Base-by-base conservation (phyloP, 2,329 filamentous ascomycete genomes). In the Alternaria rosae region DNA sequence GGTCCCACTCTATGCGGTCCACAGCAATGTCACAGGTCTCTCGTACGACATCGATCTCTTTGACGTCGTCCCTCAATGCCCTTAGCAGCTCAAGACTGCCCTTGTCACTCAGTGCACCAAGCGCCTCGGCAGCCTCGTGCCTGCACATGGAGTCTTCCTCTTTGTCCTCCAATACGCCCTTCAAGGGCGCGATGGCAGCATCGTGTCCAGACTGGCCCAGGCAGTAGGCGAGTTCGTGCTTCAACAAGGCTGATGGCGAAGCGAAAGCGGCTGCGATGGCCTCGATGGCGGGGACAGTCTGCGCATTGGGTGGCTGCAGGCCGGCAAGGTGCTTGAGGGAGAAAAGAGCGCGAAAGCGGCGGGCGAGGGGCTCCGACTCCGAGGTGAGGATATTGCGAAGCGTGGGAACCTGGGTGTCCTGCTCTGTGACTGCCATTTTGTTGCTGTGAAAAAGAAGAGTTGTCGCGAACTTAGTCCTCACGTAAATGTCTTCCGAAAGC, bases 1-100 rank as follows among this genome's bases (percentile, higher is more conserved):
- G 91, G 80, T 95, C 93, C 94, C 95, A 99, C 78, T 94, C 86
- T 75, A 99, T 96, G 69, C 95, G 88, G 73, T 93, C 94, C 59
- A 98, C 91, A 6, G 96, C 94, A 77, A 99, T 95, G 78, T 99
- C 95, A 78, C 95, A 99, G 1, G 95, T 99, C 85, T 99, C 94
- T 43, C 87, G 88, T n/a, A 99, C 89, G 41, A 93, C 91, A 26
- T 91, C 88, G 32, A 89, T 86, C 81, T 98, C 94, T 17, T 87
- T 88, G 65, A 85, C 81, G 66, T 92, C 88, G 76, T 97, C 92
- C 65, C 92, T 87, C 75, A 93, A 88, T 67, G 87, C 80, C 76
- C 86, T 88, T 68, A 99, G 82, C 32, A 98, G 81, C 3, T 88
- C 88, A 76, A 99, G 78, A 75, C 92, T 94, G 5, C 86, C 86